Base-by-base conservation (phyloP, 805 yeast species). In the Huiozyma naganishii region DNA sequence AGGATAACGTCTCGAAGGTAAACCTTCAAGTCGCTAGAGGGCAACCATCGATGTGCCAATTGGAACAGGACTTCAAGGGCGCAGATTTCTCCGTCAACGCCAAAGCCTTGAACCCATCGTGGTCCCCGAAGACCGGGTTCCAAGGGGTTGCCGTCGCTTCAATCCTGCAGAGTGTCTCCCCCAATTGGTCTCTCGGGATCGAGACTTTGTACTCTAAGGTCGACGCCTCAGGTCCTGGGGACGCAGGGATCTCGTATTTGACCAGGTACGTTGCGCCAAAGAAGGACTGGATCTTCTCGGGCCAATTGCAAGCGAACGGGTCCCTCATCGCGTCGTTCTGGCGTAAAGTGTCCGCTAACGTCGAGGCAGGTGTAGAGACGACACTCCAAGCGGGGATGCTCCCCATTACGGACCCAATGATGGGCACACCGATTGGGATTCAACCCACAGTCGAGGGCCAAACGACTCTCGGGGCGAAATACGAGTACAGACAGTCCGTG, bases 61-160 rank as follows among this genome's bases (percentile, higher is more conserved):
- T 90, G 55, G 98, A 92, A 73, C 97, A 92, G 65, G 98, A 92
- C 67, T 82, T 78, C 70, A 90, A 83, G 68, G 96, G 90, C 48
- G 67, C 74, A 45, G 98, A 92, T 65, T 88, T 79, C 63, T 81
- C 95, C 41, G 65, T 89, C 62, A 89, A 89, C 73, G 71, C 92
- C 62, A 94, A 92, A 72, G 73, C 94, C 44, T 74, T 89, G 63
- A 92, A 92, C 71, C 97, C 98, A 48, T 79, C 85, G 38, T 64
- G 83, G 53, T 34, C 46, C 23, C 28, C 32, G 17, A 36, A 32
- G 9, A 49, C 57, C 12, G 27, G 40, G n/a, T 83, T 88, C 69
- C 73, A 86, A 45, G 98, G 98, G 70, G 95, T 89, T 48, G 83
- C 88, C 45, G 95, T 86, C 46, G 97, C 84, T 48, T 87, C 96